phyloP scores from a whole-genome alignment of 2,329 filamentous ascomycete genomes.

The Fusarium devonianum region DNA sequence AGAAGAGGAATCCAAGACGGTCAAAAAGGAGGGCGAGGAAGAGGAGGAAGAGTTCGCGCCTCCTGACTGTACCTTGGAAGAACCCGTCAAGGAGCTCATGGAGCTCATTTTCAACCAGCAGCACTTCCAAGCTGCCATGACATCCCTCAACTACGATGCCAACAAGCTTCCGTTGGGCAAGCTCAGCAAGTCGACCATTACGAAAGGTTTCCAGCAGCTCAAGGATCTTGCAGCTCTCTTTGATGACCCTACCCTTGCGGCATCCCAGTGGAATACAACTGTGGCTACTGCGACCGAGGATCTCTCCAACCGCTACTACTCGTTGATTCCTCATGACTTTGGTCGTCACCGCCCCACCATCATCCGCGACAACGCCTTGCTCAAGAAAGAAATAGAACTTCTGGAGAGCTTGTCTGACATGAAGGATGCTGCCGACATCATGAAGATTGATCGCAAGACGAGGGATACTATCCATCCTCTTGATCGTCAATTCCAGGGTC shows the following conservation, averaged over 20 bases:
- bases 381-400: conserved; percentile 81
- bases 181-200: conserved; percentile 79
- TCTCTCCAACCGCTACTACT: conserved; percentile 81
- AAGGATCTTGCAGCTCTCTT: conserved; percentile 77
- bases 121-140: conserved; percentile 73
- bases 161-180: conserved; percentile 85
- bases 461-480: conserved; percentile 66
- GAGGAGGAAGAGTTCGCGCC: conserved; percentile 46
- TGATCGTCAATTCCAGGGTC: conserved; percentile 74
- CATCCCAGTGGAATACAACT: conserved; percentile 50
- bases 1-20: conserved; percentile 41
- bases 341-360: conserved; percentile 76
- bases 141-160: conserved; percentile 72
- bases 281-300: conserved; percentile 59
- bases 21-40: conserved; percentile 49
- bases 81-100: conserved; percentile 72
- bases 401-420: conserved; percentile 84
- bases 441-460: conserved; percentile 67
- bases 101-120: conserved; percentile 83
- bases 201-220: conserved; percentile 75
- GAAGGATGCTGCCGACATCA: conserved; percentile 80
- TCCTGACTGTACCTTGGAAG: conserved; percentile 64
- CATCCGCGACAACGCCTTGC: conserved; percentile 60
- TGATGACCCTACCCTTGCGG: conserved; percentile 58
- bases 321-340: conserved; percentile 81